These are phyloP conservation scores for Corymbia calophylla DNA, from an alignment of 441 rosid species.

Conservation along the genomic window DNA sequence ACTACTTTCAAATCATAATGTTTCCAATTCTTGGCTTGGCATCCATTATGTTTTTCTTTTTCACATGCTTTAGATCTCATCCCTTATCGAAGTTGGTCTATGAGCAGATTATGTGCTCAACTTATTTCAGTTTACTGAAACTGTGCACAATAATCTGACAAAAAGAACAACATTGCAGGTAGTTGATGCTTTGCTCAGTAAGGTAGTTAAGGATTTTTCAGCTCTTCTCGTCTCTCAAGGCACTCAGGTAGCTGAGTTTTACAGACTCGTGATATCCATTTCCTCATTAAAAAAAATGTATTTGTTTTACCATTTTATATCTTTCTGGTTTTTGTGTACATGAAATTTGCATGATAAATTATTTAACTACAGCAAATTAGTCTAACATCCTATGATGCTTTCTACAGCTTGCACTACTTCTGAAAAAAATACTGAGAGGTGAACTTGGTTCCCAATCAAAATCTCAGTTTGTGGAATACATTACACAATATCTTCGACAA, in stretches of 20 bases:
- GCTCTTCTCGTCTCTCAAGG: constrained; percentile 83
- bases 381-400: background rate
- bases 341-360: background rate
- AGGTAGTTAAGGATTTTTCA: constrained; percentile 88
- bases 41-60: background rate
- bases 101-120: background rate
- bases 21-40: background rate
- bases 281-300: background rate
- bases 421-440: constrained; percentile 67
- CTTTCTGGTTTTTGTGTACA: background rate
- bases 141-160: background rate
- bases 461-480: constrained; percentile 61
- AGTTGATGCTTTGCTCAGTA: constrained; percentile 74
- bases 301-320: background rate
- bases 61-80: background rate
- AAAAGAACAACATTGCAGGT: constrained; percentile 34
- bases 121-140: background rate
- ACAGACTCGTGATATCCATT: background rate
- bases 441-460: constrained; percentile 54
- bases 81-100: background rate
- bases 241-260: constrained; percentile 49
- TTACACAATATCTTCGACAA: constrained; percentile 61
- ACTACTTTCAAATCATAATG: background rate
- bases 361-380: background rate
- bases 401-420: constrained; percentile 61